Base-by-base conservation (phyloP, 2,329 filamentous ascomycete species). In the Raffaelea arxii region DNA sequence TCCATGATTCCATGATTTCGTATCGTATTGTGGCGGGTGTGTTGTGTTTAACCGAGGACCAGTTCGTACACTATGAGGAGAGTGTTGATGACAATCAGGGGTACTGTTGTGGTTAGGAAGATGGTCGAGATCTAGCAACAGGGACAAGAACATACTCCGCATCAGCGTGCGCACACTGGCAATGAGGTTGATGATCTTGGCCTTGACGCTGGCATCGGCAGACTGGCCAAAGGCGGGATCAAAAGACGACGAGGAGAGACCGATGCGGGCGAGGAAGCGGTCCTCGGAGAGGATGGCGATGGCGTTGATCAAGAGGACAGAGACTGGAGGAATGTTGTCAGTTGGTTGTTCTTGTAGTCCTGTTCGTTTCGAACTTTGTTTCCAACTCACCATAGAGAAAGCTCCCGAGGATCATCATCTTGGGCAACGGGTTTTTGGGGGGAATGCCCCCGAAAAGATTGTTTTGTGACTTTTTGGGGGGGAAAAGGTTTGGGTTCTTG, bases 271-370 rank as follows among this genome's bases (percentile, higher is more conserved):
- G 55, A 95, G 85, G 66, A 95, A 95, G 52, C 89, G 84, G 68
- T 95, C 89, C 78, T 95, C 90, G 57, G 88, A 94, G 54, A 97
- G 84, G 61, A 96, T 81, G 53, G 90, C 88, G 62, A 97, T 84
- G 55, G 88, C 87, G 67, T 98, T 98, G 67, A 92, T 82, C 62
- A 97, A 78, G 59, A 97, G 86, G 62, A 94, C 74, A 56, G 80
- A 77, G 55, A 91, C 86, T 89, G 59, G 21, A 16, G 25, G 27
- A 32, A 19, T 9, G 10, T 16, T 32, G 27, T 9, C 27, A 16
- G 27, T 32, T 32, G 9, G 10, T 32, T 16, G 27, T 32, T 16
- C 16, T 9, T 16, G 27, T 9, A 9, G 27, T 10, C 19, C 24
- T 21, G 38, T 32, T 32, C 27, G 27, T 32, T 16, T 32, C 27